phyloP scores from a whole-genome alignment of 345 rosid genomes.

The Stellera chamaejasme region DNA sequence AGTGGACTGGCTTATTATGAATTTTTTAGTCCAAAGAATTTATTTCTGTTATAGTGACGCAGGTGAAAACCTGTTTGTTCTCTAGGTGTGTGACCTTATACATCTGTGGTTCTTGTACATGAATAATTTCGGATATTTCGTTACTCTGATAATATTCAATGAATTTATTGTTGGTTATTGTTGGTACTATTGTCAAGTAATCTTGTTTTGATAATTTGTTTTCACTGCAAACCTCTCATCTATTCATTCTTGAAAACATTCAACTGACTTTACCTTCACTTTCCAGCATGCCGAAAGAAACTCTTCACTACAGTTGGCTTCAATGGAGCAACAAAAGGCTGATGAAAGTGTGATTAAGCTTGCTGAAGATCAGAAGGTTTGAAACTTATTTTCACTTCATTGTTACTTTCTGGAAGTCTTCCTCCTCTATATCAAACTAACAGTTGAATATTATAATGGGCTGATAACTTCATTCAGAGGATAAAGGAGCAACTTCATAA shows the following conservation, averaged over 20 bases:
- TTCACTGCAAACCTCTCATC: neutral
- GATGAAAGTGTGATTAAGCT: constrained; percentile 65
- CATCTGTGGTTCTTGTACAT: no score
- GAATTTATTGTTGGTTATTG: no score
- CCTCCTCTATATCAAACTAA: constrained; percentile 7
- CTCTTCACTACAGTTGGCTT: constrained; percentile 57
- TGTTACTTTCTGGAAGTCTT: constrained; percentile 3
- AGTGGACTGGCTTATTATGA: no score
- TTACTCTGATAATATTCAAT: no score
- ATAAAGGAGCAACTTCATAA: constrained; percentile 65
- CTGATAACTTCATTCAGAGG: constrained; percentile 38
- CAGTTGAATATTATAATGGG: constrained; percentile 5
- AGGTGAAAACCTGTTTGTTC: no score
- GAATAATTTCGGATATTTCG: no score
- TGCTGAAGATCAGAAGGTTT: constrained; percentile 91
- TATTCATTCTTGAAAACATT: neutral
- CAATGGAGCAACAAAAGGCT: constrained; percentile 72
- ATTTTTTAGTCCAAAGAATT: no score
- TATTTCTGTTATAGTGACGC: no score
- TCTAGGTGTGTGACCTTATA: no score
- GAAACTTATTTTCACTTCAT: constrained; percentile 16
- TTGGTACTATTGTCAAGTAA: no score
- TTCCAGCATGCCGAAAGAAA: constrained; percentile 51
- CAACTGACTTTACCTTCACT: constrained; percentile 1
- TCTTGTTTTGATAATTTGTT: no score